phyloP scores from a whole-genome alignment of 1,284 basidiomycete genomes.

The Ceratobasidium sp. region DNA sequence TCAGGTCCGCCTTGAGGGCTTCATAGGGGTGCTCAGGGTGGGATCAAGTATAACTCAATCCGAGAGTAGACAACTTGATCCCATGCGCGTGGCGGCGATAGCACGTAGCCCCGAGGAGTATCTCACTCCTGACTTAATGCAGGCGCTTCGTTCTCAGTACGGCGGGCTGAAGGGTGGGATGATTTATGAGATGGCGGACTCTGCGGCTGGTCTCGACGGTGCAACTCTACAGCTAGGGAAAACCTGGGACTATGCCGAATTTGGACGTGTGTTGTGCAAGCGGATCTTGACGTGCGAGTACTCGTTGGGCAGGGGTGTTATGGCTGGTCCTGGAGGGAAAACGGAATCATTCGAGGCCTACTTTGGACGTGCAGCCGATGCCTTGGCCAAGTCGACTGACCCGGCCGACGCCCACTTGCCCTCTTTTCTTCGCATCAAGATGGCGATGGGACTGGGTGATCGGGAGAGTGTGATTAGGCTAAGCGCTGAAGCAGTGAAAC shows the following conservation, averaged over 20 bases:
- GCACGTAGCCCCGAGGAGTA: constrained; percentile 22
- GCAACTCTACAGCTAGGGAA: neutral
- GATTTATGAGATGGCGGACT: constrained; percentile 29
- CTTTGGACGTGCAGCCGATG: constrained; percentile 23
- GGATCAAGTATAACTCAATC: constrained; percentile 4
- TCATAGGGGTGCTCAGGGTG: constrained; percentile 12
- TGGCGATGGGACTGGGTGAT: constrained; percentile 16
- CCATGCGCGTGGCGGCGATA: constrained; percentile 12
- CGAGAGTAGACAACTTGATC: constrained; percentile 26
- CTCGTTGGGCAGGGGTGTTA: constrained; percentile 15
- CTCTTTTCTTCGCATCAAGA: constrained; percentile 12
- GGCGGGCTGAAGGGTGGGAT: constrained; percentile 39
- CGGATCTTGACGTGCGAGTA: constrained; percentile 20
- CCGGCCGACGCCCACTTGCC: constrained; percentile 31
- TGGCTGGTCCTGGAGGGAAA: constrained; percentile 3
- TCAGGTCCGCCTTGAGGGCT: constrained; percentile 19
- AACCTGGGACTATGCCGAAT: constrained; percentile 4
- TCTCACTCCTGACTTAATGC: constrained; percentile 31
- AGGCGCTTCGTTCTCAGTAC: constrained; percentile 32
- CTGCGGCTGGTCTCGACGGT: neutral
- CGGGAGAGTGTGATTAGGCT: neutral
- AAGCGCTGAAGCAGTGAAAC: neutral
- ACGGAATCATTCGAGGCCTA: constrained; percentile 1
- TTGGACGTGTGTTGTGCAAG: constrained; percentile 28
- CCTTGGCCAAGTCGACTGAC: constrained; percentile 2